Evolutionary conservation across 2,329 filamentous ascomycete species (phyloP), one percentile per base, ranked within the genome.

Genomic region (Penicillium thymicola): DNA sequence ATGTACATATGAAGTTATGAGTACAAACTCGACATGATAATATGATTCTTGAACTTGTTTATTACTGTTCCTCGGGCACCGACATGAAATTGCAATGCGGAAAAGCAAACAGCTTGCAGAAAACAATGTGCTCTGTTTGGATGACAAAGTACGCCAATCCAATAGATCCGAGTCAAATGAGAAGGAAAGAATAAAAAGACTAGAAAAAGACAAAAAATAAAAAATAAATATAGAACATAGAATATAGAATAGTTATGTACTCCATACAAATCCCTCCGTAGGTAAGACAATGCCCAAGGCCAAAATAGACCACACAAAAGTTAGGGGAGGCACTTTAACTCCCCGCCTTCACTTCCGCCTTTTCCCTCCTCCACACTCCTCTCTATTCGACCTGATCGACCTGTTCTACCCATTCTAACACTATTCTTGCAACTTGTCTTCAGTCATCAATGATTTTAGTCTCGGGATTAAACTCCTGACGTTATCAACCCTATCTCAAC

Each of bases 291-390:
- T 50, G 40, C 41, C 37, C 49, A 42, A 25, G 30, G 30, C 44
- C 44, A 46, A 46, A 46, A 54, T 46, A 49, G 45, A 40, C 52
- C 59, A 60, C 59, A 65, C 63, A 62, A 60, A 62, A 48, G 53
- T 55, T 57, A 55, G 55, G 54, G 51, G 59, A 52, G 51, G 55
- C 49, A 67, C 63, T 64, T 65, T 61, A 61, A 49, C 68, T 72
- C 70, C 67, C 71, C 69, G 69, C 67, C 68, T 72, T 70, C 68
- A 70, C 65, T 63, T 65, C 69, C 64, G 66, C 44, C 44, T 49
- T 41, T 54, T 49, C 51, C 51, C 51, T 40, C 51, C 51, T 54
- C 46, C 51, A 54, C 51, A 63, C 68, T 65, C 62, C 65, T 63
- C 65, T 63, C 64, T 59, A 60, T 55, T 62, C 59, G 59, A 54